phyloP scores from a whole-genome alignment of 2,329 filamentous ascomycete species.

The Epichloe elymi region DNA sequence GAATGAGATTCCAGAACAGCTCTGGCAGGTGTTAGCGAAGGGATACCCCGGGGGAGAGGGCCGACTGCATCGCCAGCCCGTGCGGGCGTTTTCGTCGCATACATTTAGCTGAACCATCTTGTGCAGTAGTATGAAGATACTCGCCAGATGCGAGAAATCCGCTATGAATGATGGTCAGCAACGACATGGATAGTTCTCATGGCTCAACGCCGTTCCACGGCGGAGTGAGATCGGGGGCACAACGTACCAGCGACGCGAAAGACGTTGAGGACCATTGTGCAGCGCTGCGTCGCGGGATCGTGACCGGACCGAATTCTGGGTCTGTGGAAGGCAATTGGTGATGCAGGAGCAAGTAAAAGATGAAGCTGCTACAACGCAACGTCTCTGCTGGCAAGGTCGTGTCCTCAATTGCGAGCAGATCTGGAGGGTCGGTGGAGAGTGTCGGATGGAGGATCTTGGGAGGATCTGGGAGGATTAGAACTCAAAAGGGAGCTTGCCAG shows the following conservation, averaged over 20 bases:
- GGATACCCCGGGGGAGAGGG: background rate
- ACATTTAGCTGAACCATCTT: constrained; percentile 94
- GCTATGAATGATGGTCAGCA: constrained; percentile 36
- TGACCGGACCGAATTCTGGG: background rate
- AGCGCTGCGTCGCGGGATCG: background rate
- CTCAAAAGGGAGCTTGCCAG: constrained; percentile 2
- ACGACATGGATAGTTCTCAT: constrained; percentile 6
- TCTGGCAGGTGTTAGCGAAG: constrained; percentile 39
- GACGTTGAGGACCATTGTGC: constrained; percentile 39
- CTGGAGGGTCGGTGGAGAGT: background rate
- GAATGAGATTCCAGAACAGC: constrained; percentile 94
- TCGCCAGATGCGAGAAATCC: constrained; percentile 90
- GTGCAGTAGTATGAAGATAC: constrained; percentile 86
- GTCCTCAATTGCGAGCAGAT: background rate
- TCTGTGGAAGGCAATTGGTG: background rate
- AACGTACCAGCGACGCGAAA: constrained; percentile 44
- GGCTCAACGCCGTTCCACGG: constrained; percentile 4
- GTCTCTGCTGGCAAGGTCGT: background rate
- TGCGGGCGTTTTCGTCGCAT: constrained; percentile 17
- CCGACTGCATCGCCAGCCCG: constrained; percentile 7
- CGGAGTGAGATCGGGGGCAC: background rate
- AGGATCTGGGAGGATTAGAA: background rate
- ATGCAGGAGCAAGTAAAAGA: background rate
- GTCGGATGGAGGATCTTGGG: background rate
- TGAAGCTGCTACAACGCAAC: background rate